Evolutionary conservation across 2,329 filamentous ascomycete species (phyloP).

Genomic region (Calonectria multiphialidica): DNA sequence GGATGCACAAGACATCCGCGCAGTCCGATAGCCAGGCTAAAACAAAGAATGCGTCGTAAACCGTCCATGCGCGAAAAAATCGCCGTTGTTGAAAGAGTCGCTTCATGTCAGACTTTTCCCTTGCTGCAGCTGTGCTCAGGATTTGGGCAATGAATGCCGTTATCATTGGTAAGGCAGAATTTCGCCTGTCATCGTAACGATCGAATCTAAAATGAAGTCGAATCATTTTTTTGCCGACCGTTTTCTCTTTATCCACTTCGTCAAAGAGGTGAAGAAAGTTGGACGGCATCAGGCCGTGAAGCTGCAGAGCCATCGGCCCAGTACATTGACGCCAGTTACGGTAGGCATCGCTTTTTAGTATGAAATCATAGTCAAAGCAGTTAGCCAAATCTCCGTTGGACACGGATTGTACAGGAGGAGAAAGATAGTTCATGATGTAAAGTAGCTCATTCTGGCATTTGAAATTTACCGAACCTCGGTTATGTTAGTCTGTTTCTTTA

Average conservation of each 20-base stretch:
- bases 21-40: neutral
- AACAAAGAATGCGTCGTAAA: neutral
- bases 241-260: neutral
- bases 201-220: neutral
- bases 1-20: neutral
- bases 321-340: neutral
- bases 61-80: neutral
- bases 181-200: neutral
- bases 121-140: neutral
- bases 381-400: neutral
- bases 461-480: neutral
- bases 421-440: neutral
- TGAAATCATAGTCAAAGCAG: neutral
- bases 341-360: neutral
- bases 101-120: neutral
- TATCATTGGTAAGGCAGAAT: neutral
- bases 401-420: neutral
- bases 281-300: neutral
- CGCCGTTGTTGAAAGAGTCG: neutral
- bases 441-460: neutral
- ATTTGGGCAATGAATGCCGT: neutral
- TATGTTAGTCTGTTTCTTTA: neutral
- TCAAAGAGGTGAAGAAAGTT: neutral
- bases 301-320: neutral
- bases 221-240: neutral